Evolutionary conservation across 108 stramenopile genomes (phyloP).

Genomic region (Skeletonema tropicum): DNA sequence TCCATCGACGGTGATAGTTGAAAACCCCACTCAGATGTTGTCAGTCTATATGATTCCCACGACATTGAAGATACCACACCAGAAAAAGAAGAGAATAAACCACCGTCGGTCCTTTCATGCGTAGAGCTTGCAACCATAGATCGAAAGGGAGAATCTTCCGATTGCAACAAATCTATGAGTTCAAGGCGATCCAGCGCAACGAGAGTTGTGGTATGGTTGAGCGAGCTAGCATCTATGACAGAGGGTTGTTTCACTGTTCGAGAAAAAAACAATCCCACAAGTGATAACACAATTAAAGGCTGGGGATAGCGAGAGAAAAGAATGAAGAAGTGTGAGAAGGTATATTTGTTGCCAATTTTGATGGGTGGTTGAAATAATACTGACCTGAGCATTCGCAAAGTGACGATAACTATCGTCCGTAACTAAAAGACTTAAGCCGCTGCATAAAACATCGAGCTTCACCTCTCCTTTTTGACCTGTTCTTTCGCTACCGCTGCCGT

Average conservation of each 20-base stretch:
- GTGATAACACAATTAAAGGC: constrained; percentile 13
- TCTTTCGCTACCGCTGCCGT: background rate
- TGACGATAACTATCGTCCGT: constrained; percentile 75
- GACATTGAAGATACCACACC: constrained; percentile 3
- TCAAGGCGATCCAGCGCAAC: constrained; percentile 34
- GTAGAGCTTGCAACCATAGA: constrained; percentile 41
- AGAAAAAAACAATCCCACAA: constrained; percentile 5
- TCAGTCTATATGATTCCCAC: constrained; percentile 24
- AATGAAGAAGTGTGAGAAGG: constrained; percentile 28
- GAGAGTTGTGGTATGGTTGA: constrained; percentile 28
- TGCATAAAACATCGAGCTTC: constrained; percentile 27
- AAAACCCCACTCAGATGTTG: constrained; percentile 13
- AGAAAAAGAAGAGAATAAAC: background rate
- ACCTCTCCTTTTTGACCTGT: background rate
- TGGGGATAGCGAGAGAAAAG: constrained; percentile 33
- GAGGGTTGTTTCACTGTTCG: constrained; percentile 7
- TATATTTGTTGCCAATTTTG: background rate
- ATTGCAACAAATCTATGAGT: constrained; percentile 66
- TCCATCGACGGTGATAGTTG: constrained; percentile 16
- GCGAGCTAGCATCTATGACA: background rate
- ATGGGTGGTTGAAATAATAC: background rate
- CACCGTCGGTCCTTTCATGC: constrained; percentile 9
- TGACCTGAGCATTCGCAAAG: constrained; percentile 63
- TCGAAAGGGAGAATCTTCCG: constrained; percentile 60
- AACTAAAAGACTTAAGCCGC: constrained; percentile 59